Evolutionary conservation across 169 alveolate genomes (phyloP).

Genomic region (Plasmodium gonderi): DNA sequence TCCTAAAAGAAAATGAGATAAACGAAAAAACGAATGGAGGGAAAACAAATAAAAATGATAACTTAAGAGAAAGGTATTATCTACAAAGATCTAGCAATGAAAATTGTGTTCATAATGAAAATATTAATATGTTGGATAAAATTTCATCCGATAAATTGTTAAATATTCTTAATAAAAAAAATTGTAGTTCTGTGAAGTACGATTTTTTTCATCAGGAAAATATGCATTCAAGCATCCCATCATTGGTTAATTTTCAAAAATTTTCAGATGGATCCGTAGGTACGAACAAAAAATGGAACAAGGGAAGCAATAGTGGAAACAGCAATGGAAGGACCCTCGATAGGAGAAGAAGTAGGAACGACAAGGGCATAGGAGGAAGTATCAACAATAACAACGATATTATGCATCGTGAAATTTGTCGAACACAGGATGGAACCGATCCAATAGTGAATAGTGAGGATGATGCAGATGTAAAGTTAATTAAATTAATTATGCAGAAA

Average conservation of each 20-base stretch:
- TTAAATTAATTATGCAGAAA: conserved; percentile 10
- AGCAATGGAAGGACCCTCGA: too few species aligned
- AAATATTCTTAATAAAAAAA: not conserved
- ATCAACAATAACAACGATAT: not conserved
- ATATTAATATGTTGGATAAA: not conserved
- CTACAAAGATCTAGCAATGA: not conserved
- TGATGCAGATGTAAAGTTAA: conserved; percentile 19
- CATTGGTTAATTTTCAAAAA: not conserved
- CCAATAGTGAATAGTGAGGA: not conserved
- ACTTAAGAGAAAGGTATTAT: conserved; percentile 6
- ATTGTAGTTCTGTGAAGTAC: not conserved
- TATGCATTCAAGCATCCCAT: not conserved
- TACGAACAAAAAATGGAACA: not conserved
- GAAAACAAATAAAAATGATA: conserved; percentile 1
- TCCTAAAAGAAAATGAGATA: conserved; percentile 8
- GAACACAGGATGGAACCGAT: not conserved
- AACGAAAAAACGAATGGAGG: not conserved
- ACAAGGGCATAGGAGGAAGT: not conserved
- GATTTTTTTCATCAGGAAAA: not conserved
- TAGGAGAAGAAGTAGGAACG: not conserved
- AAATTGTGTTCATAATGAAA: conserved; percentile 2
- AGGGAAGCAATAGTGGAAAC: not conserved
- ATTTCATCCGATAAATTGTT: not conserved
- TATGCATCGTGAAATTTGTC: not conserved
- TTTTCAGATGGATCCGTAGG: not conserved